A percentile compares a stretch with the other conserved stretches of the same genome.
Conservation (phyloP, 352 stramenopile species). For the Globisporangium rhizosaccharum region DNA sequence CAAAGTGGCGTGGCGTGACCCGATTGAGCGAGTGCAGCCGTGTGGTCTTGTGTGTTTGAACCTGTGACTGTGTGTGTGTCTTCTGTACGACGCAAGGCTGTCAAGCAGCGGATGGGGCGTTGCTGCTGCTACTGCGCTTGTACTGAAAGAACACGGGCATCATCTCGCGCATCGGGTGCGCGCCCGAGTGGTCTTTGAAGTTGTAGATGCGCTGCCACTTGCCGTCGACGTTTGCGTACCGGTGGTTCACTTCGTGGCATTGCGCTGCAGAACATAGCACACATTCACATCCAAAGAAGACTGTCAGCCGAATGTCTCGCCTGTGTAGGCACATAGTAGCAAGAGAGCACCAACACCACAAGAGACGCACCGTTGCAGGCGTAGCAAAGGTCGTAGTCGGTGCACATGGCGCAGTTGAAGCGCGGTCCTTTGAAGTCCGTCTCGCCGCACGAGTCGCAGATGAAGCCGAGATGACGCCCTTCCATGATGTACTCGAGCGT, state of each 20-base stretch:
- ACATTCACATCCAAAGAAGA: not conserved
- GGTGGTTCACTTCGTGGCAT: conserved; percentile 56
- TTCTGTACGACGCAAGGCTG: no score
- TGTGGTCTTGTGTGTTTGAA: no score
- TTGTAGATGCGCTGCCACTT: conserved; percentile 77
- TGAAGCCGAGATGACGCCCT: conserved; percentile 72
- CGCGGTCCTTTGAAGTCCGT: conserved; percentile 71
- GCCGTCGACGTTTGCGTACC: conserved; percentile 76
- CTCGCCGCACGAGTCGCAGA: conserved; percentile 76
- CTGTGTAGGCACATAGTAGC: not conserved
- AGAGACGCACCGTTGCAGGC: conserved; percentile 44
- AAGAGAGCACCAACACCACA: not conserved
- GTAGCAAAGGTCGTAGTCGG: conserved; percentile 70
- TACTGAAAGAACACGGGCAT: conserved; percentile 67
- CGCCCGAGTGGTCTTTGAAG: conserved; percentile 57
- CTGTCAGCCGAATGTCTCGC: not conserved
- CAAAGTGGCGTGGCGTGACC: no score
- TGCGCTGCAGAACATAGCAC: conserved; percentile 27
- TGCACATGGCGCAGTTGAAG: conserved; percentile 74
- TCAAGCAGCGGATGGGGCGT: no score
- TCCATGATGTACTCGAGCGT: conserved; percentile 83
- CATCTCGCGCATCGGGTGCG: conserved; percentile 63
- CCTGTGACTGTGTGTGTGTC: not conserved
- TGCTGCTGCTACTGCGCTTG: not conserved
- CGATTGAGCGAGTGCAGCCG: no score